Conservation (phyloP, 1,284 basidiomycete species). For the Trichosporon asahii region DNA sequence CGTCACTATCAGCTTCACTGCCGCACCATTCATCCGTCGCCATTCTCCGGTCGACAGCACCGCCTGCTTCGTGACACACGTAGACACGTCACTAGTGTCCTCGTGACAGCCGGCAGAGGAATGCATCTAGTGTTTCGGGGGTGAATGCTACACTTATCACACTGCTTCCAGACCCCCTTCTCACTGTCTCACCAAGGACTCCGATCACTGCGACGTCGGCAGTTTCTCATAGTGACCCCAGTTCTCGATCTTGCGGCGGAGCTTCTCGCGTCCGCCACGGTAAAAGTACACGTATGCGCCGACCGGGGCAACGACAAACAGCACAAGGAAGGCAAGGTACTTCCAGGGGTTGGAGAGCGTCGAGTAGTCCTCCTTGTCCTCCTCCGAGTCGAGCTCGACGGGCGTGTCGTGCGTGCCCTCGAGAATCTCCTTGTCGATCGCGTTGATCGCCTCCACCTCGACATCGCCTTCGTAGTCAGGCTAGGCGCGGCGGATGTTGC, state of each 20-base stretch:
- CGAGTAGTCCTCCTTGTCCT: slow-evolving; percentile 28
- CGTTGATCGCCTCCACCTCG: slow-evolving; percentile 10
- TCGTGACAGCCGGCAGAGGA: not conserved
- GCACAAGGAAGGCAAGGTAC: slow-evolving; percentile 54
- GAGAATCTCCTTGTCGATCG: slow-evolving; percentile 3
- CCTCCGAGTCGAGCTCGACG: slow-evolving; percentile 11
- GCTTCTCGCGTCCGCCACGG: slow-evolving; percentile 35
- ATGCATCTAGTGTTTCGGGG: not conserved
- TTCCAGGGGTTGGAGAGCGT: slow-evolving; percentile 48
- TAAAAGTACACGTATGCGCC: slow-evolving; percentile 59
- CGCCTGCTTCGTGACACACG: not conserved
- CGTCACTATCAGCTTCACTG: not conserved
- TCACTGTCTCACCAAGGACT: not conserved
- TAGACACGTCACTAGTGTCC: not conserved
- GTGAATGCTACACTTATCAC: not conserved
- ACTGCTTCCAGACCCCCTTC: not conserved
- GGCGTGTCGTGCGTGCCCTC: not conserved
- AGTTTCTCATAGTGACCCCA: not conserved
- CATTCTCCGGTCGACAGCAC: not conserved
- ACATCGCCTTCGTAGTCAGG: slow-evolving; percentile 17
- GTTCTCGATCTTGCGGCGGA: not conserved
- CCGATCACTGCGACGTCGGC: not conserved
- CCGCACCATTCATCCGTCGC: not conserved
- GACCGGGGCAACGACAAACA: slow-evolving; percentile 56
- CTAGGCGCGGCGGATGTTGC: not conserved